Conservation (phyloP, 2,329 filamentous ascomycete species). For the Fusarium virguliforme region DNA sequence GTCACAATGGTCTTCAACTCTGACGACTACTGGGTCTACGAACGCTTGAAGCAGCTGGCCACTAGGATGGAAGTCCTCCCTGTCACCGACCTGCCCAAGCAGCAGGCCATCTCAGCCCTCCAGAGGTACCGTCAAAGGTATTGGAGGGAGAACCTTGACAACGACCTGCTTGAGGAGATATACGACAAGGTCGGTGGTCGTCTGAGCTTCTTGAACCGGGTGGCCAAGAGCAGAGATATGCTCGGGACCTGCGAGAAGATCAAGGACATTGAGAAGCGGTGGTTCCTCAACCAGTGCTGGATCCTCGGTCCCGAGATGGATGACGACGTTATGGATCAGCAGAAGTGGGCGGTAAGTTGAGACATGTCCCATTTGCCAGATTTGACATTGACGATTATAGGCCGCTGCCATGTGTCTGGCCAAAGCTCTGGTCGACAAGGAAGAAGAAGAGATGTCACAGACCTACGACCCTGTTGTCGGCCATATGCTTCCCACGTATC, state of each 20-base stretch:
- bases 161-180: conserved; percentile 78
- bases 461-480: conserved; percentile 78
- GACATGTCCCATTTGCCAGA: not conserved
- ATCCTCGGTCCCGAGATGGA: conserved; percentile 84
- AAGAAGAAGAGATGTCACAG: conserved; percentile 76
- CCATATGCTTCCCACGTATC: conserved; percentile 84
- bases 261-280: conserved; percentile 79
- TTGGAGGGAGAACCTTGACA: conserved; percentile 73
- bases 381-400: conserved; percentile 57
- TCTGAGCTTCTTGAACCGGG: conserved; percentile 87
- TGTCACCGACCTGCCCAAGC: conserved; percentile 85
- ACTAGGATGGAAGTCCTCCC: conserved; percentile 96
- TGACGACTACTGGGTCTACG: conserved; percentile 99
- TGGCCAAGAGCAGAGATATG: conserved; percentile 91
- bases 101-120: conserved; percentile 82
- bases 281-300: conserved; percentile 84
- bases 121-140: conserved; percentile 86
- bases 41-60: conserved; percentile 90
- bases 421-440: conserved; percentile 88
- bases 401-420: conserved; percentile 95
- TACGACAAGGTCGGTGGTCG: conserved; percentile 92
- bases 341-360: conserved; percentile 88
- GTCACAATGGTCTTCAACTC: conserved; percentile 96
- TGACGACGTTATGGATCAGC: conserved; percentile 98
- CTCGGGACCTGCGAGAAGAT: conserved; percentile 82